A percentile compares a stretch with the other conserved stretches of the same genome.
Conservation (phyloP, 2,329 filamentous ascomycete species). For the Coniochaeta prunicola region DNA sequence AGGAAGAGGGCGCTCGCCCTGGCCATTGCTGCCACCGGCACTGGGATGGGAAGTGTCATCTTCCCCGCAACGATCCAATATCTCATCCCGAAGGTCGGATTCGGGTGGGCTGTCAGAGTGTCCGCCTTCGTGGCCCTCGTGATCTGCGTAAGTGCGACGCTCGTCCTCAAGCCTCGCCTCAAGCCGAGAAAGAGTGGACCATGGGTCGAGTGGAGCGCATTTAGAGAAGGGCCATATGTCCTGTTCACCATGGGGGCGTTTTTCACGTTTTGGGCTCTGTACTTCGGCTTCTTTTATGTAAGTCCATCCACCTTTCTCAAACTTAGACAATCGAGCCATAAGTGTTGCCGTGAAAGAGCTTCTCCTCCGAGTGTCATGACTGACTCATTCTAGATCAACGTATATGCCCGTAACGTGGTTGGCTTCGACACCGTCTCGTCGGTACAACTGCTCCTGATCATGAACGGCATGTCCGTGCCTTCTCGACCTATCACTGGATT, state of each 20-base stretch:
- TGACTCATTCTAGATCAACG: conserved; percentile 29
- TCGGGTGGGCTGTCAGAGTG: conserved; percentile 56
- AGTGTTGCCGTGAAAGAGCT: neutral
- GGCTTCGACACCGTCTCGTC: conserved; percentile 40
- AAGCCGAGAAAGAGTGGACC: conserved; percentile 36
- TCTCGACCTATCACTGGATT: conserved; percentile 47
- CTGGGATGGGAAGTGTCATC: conserved; percentile 54
- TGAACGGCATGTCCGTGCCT: conserved; percentile 50
- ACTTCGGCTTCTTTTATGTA: conserved; percentile 44
- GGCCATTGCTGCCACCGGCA: conserved; percentile 52
- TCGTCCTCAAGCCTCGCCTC: conserved; percentile 36
- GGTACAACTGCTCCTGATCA: conserved; percentile 50
- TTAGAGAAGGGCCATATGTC: conserved; percentile 39
- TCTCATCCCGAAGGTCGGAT: conserved; percentile 54
- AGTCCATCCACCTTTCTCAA: conserved; percentile 9
- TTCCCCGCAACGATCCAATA: conserved; percentile 53
- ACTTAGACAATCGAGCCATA: neutral
- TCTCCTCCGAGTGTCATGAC: neutral
- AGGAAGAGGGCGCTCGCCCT: conserved; percentile 50
- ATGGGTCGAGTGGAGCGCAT: conserved; percentile 41
- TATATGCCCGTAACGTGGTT: conserved; percentile 35
- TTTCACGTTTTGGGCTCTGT: conserved; percentile 41
- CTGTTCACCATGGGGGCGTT: conserved; percentile 30
- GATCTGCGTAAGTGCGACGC: conserved; percentile 29
- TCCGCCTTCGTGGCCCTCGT: conserved; percentile 53